Conservation (phyloP, 1,284 basidiomycete species). For the Ustilago vetiveriae region DNA sequence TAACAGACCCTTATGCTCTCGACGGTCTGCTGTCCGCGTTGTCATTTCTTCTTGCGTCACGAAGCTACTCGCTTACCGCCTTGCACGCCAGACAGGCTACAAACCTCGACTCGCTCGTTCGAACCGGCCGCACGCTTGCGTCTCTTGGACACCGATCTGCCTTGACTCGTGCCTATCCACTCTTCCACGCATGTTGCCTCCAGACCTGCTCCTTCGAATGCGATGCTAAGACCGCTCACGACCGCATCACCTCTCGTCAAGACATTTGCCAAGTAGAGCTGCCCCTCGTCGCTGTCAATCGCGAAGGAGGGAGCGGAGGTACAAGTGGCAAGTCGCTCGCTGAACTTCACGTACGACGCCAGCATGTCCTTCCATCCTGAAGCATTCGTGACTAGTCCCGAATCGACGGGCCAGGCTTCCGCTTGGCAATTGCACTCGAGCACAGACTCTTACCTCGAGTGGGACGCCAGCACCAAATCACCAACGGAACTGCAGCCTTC, state of each 20-base stretch:
- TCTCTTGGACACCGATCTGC: too few species aligned
- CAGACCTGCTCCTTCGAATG: background rate
- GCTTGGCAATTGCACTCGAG: constrained; percentile 42
- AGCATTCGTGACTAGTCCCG: constrained; percentile 27
- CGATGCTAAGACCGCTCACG: background rate
- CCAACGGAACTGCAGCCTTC: constrained; percentile 4
- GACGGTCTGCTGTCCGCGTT: too few species aligned
- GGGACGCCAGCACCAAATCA: constrained; percentile 17
- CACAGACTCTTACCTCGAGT: constrained; percentile 43
- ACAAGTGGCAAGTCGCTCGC: background rate
- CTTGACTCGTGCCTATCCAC: too few species aligned
- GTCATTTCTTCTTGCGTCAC: too few species aligned
- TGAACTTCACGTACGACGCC: background rate
- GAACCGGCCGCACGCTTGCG: too few species aligned
- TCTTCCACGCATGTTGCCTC: background rate
- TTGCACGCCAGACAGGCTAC: too few species aligned
- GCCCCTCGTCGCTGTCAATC: constrained; percentile 1
- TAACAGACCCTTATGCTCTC: too few species aligned
- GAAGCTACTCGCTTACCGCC: too few species aligned
- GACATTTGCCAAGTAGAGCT: constrained; percentile 1
- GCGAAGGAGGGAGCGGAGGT: constrained; percentile 1
- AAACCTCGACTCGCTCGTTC: too few species aligned
- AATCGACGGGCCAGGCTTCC: constrained; percentile 9
- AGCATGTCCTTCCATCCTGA: constrained; percentile 37
- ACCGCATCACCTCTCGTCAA: background rate